Evolutionary conservation across 2,329 filamentous ascomycete genomes (phyloP).

Genomic region (Cytospora schulzeri): DNA sequence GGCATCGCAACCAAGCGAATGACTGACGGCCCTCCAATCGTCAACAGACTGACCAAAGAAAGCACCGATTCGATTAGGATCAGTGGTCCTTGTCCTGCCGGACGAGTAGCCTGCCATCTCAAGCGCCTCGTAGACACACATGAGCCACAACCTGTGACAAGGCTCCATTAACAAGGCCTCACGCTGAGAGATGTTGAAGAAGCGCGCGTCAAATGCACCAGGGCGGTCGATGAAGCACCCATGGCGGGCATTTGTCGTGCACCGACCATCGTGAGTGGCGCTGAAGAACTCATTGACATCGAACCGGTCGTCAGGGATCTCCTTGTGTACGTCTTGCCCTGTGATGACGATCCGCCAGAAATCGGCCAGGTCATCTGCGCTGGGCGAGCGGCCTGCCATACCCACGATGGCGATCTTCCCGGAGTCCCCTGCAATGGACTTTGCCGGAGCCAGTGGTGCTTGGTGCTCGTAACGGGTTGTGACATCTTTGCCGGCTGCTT

Average conservation of each 20-base stretch:
- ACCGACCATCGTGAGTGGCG: slow-evolving; percentile 18
- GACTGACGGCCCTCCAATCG: slow-evolving; percentile 21
- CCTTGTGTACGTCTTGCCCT: slow-evolving; percentile 26
- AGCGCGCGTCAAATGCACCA: slow-evolving; percentile 42
- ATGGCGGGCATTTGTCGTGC: slow-evolving; percentile 19
- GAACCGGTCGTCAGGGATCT: slow-evolving; percentile 24
- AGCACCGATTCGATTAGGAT: slow-evolving; percentile 35
- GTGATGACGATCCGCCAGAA: slow-evolving; percentile 31
- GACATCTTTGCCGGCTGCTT: slow-evolving; percentile 21
- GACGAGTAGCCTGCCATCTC: slow-evolving; percentile 34
- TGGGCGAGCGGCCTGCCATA: slow-evolving; percentile 40
- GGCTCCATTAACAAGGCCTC: slow-evolving; percentile 44
- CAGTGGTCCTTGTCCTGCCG: slow-evolving; percentile 2
- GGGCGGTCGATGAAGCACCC: slow-evolving; percentile 32
- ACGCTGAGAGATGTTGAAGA: slow-evolving; percentile 44
- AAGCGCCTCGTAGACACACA: slow-evolving; percentile 45
- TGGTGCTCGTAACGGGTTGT: slow-evolving; percentile 18
- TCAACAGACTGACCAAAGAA: slow-evolving; percentile 40
- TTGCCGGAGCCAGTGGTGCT: neutral
- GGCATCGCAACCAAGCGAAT: slow-evolving; percentile 36
- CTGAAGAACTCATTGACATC: slow-evolving; percentile 25
- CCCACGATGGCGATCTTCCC: slow-evolving; percentile 42
- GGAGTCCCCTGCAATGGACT: slow-evolving; percentile 8
- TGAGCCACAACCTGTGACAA: slow-evolving; percentile 42
- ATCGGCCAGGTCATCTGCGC: slow-evolving; percentile 29